These are phyloP conservation scores for Pestalotiopsis fici DNA, from an alignment of 2,329 filamentous ascomycete genomes.

Conservation along the genomic window DNA sequence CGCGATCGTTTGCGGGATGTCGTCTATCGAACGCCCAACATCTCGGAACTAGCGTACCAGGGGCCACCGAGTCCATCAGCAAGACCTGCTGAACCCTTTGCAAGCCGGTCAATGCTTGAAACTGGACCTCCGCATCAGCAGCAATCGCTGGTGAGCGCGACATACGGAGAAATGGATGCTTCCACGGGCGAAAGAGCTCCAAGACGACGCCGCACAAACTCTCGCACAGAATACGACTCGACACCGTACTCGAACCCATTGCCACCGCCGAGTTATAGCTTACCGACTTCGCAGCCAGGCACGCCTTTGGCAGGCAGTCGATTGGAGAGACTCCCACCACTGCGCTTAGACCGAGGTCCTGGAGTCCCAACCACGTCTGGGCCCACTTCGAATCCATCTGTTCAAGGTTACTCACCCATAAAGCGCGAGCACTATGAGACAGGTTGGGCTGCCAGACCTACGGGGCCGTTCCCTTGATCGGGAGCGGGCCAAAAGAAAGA, in stretches of 20 bases:
- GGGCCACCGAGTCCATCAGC: constrained; percentile 53
- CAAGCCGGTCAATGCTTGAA: constrained; percentile 37
- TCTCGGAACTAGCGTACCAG: constrained; percentile 51
- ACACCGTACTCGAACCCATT: constrained; percentile 41
- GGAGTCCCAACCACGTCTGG: constrained; percentile 19
- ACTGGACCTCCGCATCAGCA: constrained; percentile 20
- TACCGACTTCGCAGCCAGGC: constrained; percentile 30
- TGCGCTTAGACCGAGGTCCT: constrained; percentile 45
- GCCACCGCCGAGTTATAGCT: constrained; percentile 37
- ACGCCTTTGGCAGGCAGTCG: constrained; percentile 27
- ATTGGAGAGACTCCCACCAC: constrained; percentile 47
- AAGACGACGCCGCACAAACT: constrained; percentile 49
- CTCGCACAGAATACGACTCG: constrained; percentile 42
- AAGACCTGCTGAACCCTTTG: constrained; percentile 35
- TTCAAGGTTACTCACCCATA: constrained; percentile 26
- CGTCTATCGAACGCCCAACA: constrained; percentile 59
- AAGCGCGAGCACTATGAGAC: constrained; percentile 36
- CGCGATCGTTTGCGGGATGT: constrained; percentile 72
- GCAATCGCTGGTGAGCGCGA: constrained; percentile 20
- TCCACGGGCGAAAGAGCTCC: constrained; percentile 45
- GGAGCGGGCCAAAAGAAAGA: neutral
- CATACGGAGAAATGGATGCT: constrained; percentile 41
- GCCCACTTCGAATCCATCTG: constrained; percentile 20
- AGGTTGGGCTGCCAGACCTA: constrained; percentile 36
- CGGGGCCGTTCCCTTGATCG: constrained; percentile 3